Evolutionary conservation across 768 basidiomycete species (phyloP), one percentile per base, ranked within the genome.

Genomic region (Trametes sanguinea): DNA sequence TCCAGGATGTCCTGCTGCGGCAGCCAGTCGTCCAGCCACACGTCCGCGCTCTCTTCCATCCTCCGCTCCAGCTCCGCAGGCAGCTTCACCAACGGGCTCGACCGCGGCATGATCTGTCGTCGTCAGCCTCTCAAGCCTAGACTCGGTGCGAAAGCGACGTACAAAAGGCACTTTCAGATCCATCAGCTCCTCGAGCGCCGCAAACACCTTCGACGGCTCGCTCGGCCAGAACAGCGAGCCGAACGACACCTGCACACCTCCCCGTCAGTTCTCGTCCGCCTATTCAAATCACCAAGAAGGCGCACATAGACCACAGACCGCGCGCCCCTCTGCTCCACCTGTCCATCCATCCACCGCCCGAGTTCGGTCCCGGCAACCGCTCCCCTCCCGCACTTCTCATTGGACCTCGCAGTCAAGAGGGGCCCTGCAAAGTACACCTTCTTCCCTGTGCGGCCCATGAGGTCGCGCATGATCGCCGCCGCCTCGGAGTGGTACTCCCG

Each of bases 271-370:
- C 35, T 11, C 35, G 42, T 16, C 42, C 10, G 16, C 5, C 32
- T 2, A 42, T 33, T 16, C 17, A 5, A 27, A 4, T 29, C n/a
- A 5, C 29, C 16, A 2, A 27, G 17, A 40, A 8, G 17, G 35
- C 54, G 13, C 35, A 65, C 70, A 37, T 69, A 71, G 22, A 71
- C 30, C 29, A 67, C 6, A 3, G 65, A 68, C 16, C 58, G 48
- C 43, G 51, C 29, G 5, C 70, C 70, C 39, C 61, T 52, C 7
- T 13, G 32, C 29, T 62, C 42, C 2, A 67, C 32, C 7, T 52
- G 52, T n/a, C 52, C 45, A 30, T 66, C 59, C 40, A 71, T 37
- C 52, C 67, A 66, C 30, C 47, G 22, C 44, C 43, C 37, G 32
- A 68, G 58, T 30, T 63, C 62, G 6, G 30, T 30, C 22, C 22